Base-by-base conservation (phyloP, 257 asterid genomes). In the Cordia subcordata region DNA sequence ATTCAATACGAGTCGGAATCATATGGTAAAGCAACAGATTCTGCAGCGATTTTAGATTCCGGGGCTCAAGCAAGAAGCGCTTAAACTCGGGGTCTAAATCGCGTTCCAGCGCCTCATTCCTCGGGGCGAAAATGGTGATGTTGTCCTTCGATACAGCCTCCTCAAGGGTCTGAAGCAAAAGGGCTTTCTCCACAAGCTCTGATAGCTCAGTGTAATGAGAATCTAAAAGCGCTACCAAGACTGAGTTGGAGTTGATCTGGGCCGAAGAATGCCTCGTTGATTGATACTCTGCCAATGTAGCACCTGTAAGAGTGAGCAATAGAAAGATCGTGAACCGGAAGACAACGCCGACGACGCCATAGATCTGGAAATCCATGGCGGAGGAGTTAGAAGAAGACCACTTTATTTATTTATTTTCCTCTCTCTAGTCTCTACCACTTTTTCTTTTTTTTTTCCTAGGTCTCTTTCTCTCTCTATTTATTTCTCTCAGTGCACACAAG, bases 31-130 rank as follows among this genome's bases (percentile, higher is more conserved):
- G 91, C 33, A 92, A 56, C 0, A 92, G 77, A 62, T 81, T 85
- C 44, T 92, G 99, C 5, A 92, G 82, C 0, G 97, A 88, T 58
- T 72, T 79, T 0, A 92, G 88, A 67, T 92, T 92, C 0, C 97
- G 71, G 0, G 99, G 99, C 70, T 92, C 94, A 8, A 88, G 80
- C 40, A 92, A 46, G 13, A 88, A 92, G 1, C 84, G 80, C 84
- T 86, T 92, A 65, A 92, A 92, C 63, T 86, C 97, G 0, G 99
- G 97, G 78, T 92, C 99, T 64, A 92, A 79, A 66, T 82, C 94
- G 11, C 95, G 66, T 57, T 86, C 94, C 68, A 92, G 45, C 0
- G 99, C 99, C 64, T 88, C 85, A 49, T 92, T 92, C 14, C 62
- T 72, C 0, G 99, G 99, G 0, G 99, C 99, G 16, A 92, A 89